These are phyloP conservation scores for Camellia lanceoleosa DNA, from an alignment of 148 eudicot species.

Conservation along the genomic window DNA sequence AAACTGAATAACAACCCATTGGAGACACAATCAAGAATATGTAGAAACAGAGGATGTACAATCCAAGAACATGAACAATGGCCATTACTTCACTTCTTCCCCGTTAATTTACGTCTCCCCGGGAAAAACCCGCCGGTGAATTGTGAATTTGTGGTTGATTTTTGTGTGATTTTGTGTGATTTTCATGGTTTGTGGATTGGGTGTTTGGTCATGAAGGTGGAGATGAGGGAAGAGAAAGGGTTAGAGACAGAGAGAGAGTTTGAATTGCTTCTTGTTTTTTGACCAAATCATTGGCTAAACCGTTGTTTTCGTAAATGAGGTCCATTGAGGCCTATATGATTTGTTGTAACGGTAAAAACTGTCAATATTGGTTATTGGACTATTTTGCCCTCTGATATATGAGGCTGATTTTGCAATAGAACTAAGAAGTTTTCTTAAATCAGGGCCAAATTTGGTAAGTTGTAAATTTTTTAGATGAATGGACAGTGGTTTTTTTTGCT, in stretches of 20 bases:
- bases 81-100: constrained; percentile 20
- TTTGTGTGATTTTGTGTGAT: background rate
- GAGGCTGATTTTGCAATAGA: too few species aligned
- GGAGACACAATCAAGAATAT: constrained; percentile 30
- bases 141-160: background rate
- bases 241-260: constrained; percentile 6
- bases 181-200: constrained; percentile 10
- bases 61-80: constrained; percentile 24
- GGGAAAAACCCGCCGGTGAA: background rate
- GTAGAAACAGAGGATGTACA: constrained; percentile 5
- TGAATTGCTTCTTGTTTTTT: constrained; percentile 1
- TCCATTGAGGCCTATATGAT: background rate
- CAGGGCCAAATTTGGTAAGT: too few species aligned
- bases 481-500: too few species aligned
- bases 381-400: background rate
- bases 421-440: too few species aligned
- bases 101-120: background rate
- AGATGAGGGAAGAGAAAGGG: background rate
- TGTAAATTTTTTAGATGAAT: too few species aligned
- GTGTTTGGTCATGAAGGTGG: constrained; percentile 19
- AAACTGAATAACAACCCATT: constrained; percentile 20
- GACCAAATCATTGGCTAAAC: constrained; percentile 20
- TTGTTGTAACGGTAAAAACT: background rate
- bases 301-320: constrained; percentile 21
- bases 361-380: background rate